phyloP scores from a whole-genome alignment of 2,329 filamentous ascomycete species.

The Aplosporella prunicola region DNA sequence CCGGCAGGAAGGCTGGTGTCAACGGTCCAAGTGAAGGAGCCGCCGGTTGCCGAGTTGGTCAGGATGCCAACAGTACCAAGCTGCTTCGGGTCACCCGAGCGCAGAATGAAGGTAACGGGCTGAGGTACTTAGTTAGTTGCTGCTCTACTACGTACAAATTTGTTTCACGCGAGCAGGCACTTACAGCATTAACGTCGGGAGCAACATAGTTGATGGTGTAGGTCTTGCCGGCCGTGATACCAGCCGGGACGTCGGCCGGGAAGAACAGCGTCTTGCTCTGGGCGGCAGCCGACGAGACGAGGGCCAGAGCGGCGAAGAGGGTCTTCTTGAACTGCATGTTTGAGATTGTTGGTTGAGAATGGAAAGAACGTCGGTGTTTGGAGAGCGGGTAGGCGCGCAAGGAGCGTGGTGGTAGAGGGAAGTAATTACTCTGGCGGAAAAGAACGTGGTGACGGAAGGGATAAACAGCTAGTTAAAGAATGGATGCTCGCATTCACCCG shows the following conservation, averaged over 20 bases:
- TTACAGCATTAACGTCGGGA: conserved; percentile 25
- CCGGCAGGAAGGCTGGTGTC: conserved; percentile 33
- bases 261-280: too few species aligned
- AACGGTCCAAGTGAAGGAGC: conserved; percentile 44
- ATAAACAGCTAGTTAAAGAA: too few species aligned
- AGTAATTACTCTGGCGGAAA: conserved; percentile 5
- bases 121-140: conserved; percentile 14
- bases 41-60: conserved; percentile 38
- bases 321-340: conserved; percentile 44
- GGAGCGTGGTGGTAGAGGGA: conserved; percentile 5
- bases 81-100: conserved; percentile 42
- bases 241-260: conserved; percentile 36
- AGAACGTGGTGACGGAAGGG: too few species aligned
- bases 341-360: conserved; percentile 8
- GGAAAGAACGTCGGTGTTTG: background rate
- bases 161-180: conserved; percentile 2
- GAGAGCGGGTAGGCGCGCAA: conserved; percentile 1
- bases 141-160: background rate
- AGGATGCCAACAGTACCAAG: conserved; percentile 42
- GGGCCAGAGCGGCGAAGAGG: conserved; percentile 35
- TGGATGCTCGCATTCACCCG: too few species aligned
- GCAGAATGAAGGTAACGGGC: conserved; percentile 47
- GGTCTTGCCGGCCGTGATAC: conserved; percentile 40
- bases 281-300: conserved; percentile 35
- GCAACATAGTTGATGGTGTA: conserved; percentile 41